Percentiles rank a stretch among this genome's conserved stretches.
phyloP scores from a whole-genome alignment of 805 yeast genomes.

The Lipomyces lipofer region DNA sequence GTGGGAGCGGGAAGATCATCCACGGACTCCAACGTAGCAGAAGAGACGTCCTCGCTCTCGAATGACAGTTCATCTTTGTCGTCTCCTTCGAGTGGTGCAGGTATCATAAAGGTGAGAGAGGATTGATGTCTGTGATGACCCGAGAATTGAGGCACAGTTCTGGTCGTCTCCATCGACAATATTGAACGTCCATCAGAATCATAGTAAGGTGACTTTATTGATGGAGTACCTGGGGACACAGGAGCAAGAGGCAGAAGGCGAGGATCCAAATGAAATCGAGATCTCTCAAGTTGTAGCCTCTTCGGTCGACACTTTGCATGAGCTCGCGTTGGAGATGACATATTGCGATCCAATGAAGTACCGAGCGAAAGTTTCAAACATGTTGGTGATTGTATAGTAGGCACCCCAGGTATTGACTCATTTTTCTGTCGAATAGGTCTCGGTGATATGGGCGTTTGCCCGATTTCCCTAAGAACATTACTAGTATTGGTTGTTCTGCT shows the following conservation, averaged over 20 bases:
- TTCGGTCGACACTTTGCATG: not conserved
- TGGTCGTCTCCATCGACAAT: too few relatives aligned
- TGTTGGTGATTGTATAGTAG: conserved; percentile 12
- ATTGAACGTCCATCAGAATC: too few relatives aligned
- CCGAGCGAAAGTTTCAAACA: conserved; percentile 21
- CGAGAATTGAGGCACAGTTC: too few relatives aligned
- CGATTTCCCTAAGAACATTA: conserved; percentile 14
- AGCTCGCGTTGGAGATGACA: not conserved
- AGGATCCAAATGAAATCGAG: conserved; percentile 8
- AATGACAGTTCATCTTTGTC: too few relatives aligned
- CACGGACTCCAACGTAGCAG: not conserved
- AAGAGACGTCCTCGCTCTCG: too few relatives aligned
- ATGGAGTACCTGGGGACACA: not conserved
- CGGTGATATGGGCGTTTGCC: conserved; percentile 14
- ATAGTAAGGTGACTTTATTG: not conserved
- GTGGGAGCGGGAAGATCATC: not conserved
- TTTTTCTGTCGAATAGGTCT: not conserved
- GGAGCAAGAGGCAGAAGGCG: conserved; percentile 11
- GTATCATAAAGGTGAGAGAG: too few relatives aligned
- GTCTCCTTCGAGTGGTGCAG: too few relatives aligned
- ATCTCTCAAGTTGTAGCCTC: conserved; percentile 2
- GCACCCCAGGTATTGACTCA: not conserved
- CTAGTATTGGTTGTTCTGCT: conserved; percentile 1
- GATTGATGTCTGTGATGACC: too few relatives aligned
- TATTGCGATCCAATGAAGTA: conserved; percentile 8